Evolutionary conservation across 768 basidiomycete genomes (phyloP).

Genomic region (Mycena leptocephala): DNA sequence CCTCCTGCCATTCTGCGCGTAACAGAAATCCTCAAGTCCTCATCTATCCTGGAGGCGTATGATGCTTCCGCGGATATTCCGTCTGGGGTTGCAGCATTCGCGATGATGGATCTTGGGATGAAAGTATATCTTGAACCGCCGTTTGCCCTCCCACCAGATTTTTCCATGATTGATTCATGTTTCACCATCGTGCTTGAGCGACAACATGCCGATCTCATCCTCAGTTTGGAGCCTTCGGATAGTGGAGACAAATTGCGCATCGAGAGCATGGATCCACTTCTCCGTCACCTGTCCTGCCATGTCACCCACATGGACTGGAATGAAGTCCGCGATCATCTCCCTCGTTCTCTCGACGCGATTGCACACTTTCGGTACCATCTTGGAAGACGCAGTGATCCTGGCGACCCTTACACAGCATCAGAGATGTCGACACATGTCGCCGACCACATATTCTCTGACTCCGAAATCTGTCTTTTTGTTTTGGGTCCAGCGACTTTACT

Average conservation of each 20-base stretch:
- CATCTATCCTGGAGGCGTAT: not conserved
- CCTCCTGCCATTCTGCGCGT: constrained; percentile 6
- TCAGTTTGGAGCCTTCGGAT: constrained; percentile 2
- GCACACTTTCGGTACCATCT: constrained; percentile 8
- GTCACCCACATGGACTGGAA: constrained; percentile 6
- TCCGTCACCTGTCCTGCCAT: constrained; percentile 4
- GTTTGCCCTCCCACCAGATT: constrained; percentile 8
- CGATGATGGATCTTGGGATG: constrained; percentile 11
- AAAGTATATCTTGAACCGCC: constrained; percentile 1
- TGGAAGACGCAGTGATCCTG: constrained; percentile 1
- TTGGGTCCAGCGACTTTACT: not conserved
- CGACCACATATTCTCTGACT: constrained; percentile 9
- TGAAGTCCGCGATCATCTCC: constrained; percentile 7
- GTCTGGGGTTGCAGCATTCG: constrained; percentile 1
- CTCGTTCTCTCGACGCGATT: not conserved
- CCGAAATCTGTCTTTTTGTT: not conserved
- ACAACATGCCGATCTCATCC: constrained; percentile 2
- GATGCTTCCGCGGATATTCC: not conserved
- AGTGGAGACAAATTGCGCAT: constrained; percentile 6
- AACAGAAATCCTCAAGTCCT: not conserved
- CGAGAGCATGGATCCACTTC: constrained; percentile 8
- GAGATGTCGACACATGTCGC: too few species aligned
- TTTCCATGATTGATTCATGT: constrained; percentile 10
- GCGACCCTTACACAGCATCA: constrained; percentile 7
- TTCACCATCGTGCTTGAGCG: constrained; percentile 4